Percentiles rank a stretch among this genome's conserved stretches.
These are phyloP conservation scores for Trichophyton mentagrophytes DNA, from an alignment of 2,329 filamentous ascomycete genomes.

Conservation along the genomic window DNA sequence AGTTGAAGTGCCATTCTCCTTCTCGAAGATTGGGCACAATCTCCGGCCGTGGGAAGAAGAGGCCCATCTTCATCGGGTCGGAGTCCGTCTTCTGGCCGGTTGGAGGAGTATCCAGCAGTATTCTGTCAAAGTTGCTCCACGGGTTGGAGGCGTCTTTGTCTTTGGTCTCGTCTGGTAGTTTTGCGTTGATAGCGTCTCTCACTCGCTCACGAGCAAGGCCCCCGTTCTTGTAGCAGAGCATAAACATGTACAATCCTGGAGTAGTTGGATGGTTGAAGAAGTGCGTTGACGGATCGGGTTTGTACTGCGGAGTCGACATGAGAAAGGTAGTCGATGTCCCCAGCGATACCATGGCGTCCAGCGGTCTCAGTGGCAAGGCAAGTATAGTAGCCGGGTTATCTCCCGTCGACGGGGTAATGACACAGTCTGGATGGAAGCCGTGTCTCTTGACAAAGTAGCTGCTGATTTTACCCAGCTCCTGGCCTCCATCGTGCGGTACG, in stretches of 20 bases:
- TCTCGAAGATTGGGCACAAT: slow-evolving; percentile 83
- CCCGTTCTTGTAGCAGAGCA: slow-evolving; percentile 99
- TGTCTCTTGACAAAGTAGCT: slow-evolving; percentile 68
- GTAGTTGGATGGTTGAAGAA: slow-evolving; percentile 98
- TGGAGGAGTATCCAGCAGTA: slow-evolving; percentile 54
- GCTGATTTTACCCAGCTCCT: slow-evolving; percentile 61
- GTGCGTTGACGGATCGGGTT: slow-evolving; percentile 80
- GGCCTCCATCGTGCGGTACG: slow-evolving; percentile 68
- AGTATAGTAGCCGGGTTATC: slow-evolving; percentile 96
- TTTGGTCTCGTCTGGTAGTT: slow-evolving; percentile 32
- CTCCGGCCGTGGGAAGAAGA: slow-evolving; percentile 93
- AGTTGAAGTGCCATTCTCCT: slow-evolving; percentile 75
- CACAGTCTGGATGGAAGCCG: slow-evolving; percentile 62
- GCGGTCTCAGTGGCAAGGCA: slow-evolving; percentile 69
- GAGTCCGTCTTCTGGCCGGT: slow-evolving; percentile 47
- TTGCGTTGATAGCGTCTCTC: slow-evolving; percentile 60
- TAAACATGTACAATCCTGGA: slow-evolving; percentile 92
- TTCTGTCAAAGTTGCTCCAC: slow-evolving; percentile 73
- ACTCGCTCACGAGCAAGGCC: slow-evolving; percentile 83
- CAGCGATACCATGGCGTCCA: slow-evolving; percentile 87
- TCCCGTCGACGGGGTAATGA: slow-evolving; percentile 76
- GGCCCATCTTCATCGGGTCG: slow-evolving; percentile 64
- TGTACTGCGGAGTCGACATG: slow-evolving; percentile 89
- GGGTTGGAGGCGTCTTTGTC: slow-evolving; percentile 36
- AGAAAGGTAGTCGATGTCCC: slow-evolving; percentile 95